Evolutionary conservation across 176 grass and related monocot genomes (phyloP), one percentile per base, ranked within the genome.

Genomic region (Avena eriantha): DNA sequence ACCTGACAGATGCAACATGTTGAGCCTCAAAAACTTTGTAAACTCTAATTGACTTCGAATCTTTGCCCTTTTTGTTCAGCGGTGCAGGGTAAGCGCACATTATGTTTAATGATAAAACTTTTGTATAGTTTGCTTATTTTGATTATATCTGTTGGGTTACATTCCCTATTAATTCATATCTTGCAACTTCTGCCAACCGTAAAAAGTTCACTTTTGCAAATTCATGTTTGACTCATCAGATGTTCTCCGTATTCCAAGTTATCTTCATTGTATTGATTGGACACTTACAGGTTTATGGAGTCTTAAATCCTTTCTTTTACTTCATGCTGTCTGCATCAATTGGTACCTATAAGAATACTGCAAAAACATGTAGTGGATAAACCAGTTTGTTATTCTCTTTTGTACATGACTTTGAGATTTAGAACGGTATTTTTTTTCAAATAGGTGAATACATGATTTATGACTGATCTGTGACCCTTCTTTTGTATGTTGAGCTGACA

Each of bases 291-390:
- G 73, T 10, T 51, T 53, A 18, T 53, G 17, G 64, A 3, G 49
- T 14, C 49, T 53, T 77, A 33, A 45, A 11, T 26, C 48, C 11
- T 76, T 19, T 76, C 5, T 54, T 0, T 76, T 54, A 21, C 24
- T 33, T 54, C 3, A 34, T 11, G 8, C 17, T 76, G 26, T 55
- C 26, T 21, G 1, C 16, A 55, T 55, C 49, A 48, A 1, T 46
- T 76, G 23, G 31, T 76, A 76, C 73, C 73, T 76, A 53, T 26
- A 76, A 76, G 72, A 75, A 53, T 31, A 31, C 23, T 76, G 47
- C 33, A 53, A 76, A 4, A 68, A 31, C 7, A 76, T 53, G 23
- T 4, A 77, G 74, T 54, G 48, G 48, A 76, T 35, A 34, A 55
- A 34, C 26, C 16, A 55, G 48, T 19, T 55, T 55, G 74, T 54